Base-by-base conservation (phyloP, 2,329 filamentous ascomycete species). In the Tricladium varicosporioides region DNA sequence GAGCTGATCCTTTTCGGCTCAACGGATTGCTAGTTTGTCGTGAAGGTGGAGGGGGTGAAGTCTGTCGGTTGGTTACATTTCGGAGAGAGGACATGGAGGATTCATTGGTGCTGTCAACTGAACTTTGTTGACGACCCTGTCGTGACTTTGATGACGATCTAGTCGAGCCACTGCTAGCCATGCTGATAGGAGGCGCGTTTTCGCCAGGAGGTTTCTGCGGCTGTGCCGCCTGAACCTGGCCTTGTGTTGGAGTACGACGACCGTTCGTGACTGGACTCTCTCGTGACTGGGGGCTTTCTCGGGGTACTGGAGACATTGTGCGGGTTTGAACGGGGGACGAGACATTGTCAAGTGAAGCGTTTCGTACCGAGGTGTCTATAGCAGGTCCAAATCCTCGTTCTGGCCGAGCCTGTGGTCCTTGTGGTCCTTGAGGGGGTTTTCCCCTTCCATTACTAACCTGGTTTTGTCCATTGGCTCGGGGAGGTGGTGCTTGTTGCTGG, bases 91-190 rank as follows among this genome's bases (percentile, higher is more conserved):
- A 77, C 31, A 65, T 48, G 2, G 44, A n/a, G 7, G 51, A 48
- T 61, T 91, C 87, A 22, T 81, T 80, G 1, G 80, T 81, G 65
- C 83, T 89, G 62, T 94, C 90, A 11, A 89, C 76, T 0, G 88
- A 88, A 27, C 80, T 80, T 67, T 87, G 86, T 36, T 80, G 78
- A 15, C 84, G 80, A 45, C 79, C 78, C 61, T 83, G 81, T 45
- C 83, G 80, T 22, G 82, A 74, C 53, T 74, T 76, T 3, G 75
- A 73, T 51, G 72, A 76, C n/a, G 79, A 76, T 31, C 78, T 72
- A 13, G 58, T 53, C 10, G 57, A 48, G 10, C 54, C 60, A 32
- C 43, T 49, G 10, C 52, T 53, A 32, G 60, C 63, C 54, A 64
- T 56, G 44, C 64, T 63, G 5, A 66, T 61, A 13, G 65, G 67